phyloP scores from a whole-genome alignment of 345 rosid genomes.

The Populus simonii region DNA sequence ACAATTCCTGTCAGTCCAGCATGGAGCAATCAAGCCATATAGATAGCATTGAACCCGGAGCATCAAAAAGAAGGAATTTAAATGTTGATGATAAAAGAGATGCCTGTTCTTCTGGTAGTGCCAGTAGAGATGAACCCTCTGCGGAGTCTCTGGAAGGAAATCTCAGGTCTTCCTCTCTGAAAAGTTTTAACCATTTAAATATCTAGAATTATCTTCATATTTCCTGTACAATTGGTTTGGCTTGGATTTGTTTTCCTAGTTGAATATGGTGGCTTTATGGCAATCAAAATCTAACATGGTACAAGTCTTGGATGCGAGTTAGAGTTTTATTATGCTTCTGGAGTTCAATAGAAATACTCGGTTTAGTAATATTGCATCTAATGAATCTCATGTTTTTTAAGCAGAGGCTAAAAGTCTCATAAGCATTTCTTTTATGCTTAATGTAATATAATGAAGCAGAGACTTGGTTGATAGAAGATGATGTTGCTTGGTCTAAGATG shows the following conservation, averaged over 20 bases:
- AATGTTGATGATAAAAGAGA: slow-evolving; percentile 11
- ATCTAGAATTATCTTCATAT: background rate
- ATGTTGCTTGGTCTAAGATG: background rate
- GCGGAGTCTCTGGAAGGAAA: slow-evolving; percentile 27
- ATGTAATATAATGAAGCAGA: background rate
- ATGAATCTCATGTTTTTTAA: background rate
- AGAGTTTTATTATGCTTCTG: too few species aligned
- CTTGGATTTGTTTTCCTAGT: background rate
- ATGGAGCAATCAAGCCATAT: slow-evolving; percentile 28
- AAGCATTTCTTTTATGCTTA: background rate
- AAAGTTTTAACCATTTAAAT: slow-evolving; percentile 27
- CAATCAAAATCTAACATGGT: background rate
- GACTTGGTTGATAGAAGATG: background rate
- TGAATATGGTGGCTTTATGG: background rate
- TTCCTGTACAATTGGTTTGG: slow-evolving; percentile 2
- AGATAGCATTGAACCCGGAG: slow-evolving; percentile 4
- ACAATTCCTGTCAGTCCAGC: slow-evolving; percentile 29
- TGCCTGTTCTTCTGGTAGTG: slow-evolving; percentile 19
- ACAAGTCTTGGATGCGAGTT: background rate
- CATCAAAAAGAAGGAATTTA: slow-evolving; percentile 25
- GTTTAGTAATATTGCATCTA: background rate
- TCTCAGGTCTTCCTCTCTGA: slow-evolving; percentile 12
- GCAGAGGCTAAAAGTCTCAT: background rate
- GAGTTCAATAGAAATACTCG: too few species aligned
- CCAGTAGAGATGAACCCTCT: slow-evolving; percentile 27